A percentile compares a stretch with the other conserved stretches of the same genome.
phyloP scores from a whole-genome alignment of 306 rosid species.

The Malus asiatica region DNA sequence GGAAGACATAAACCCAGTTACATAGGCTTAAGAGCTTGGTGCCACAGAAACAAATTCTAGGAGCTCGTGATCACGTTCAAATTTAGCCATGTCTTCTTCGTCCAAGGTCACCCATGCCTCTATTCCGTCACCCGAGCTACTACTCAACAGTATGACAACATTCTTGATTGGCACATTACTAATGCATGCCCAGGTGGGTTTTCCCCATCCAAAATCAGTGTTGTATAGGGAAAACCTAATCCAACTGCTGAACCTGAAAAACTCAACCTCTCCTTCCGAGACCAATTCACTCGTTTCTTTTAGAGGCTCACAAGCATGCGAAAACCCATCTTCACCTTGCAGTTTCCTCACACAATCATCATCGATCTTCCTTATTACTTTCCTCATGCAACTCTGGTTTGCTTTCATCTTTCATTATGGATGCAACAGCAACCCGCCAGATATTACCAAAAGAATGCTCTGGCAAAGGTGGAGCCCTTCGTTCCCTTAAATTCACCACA shows the following conservation, averaged over 20 bases:
- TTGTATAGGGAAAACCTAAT: slow-evolving; percentile 5
- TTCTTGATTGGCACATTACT: slow-evolving; percentile 5
- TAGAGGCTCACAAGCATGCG: neutral
- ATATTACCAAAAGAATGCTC: slow-evolving; percentile 9
- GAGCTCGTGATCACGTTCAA: neutral
- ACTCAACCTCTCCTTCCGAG: neutral
- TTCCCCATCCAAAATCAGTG: slow-evolving; percentile 19
- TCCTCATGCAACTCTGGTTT: neutral
- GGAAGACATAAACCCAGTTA: neutral
- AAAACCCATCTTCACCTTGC: neutral
- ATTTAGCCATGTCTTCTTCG: neutral
- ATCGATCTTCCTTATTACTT: neutral
- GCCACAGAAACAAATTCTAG: slow-evolving; percentile 4
- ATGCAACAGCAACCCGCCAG: slow-evolving; percentile 5
- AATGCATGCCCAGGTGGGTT: slow-evolving; percentile 14
- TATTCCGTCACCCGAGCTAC: neutral
- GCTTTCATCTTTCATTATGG: neutral
- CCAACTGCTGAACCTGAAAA: slow-evolving; percentile 16
- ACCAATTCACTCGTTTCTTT: neutral
- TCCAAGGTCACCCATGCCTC: slow-evolving; percentile 15
- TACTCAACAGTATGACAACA: slow-evolving; percentile 1
- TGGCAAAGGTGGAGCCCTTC: slow-evolving; percentile 10
- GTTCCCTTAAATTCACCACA: slow-evolving; percentile 5
- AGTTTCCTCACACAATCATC: slow-evolving; percentile 1
- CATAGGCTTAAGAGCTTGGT: neutral